Evolutionary conservation across 2,329 filamentous ascomycete species (phyloP), one percentile per base, ranked within the genome.

Genomic region (Colletotrichum camelliae): DNA sequence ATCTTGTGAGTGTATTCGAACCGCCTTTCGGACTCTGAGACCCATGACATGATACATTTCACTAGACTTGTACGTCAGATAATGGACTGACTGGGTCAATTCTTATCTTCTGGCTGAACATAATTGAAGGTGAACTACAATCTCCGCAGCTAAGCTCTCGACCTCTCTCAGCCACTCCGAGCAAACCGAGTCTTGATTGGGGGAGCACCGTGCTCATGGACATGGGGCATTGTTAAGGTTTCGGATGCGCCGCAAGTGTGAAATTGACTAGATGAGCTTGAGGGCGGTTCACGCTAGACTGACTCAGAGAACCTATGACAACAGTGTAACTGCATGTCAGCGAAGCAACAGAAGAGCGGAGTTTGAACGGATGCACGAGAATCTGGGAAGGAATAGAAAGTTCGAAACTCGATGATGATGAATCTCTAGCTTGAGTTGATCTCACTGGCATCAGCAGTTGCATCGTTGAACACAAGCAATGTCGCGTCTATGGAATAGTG

Each of bases 21-120:
- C 39, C 39, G 43, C 43, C n/a, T 48, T 18, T 48, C 43, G 18
- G 5, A 4, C 4, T 12, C 43, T 21, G 43, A 48, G 43, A 48
- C 8, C 18, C 39, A n/a, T n/a, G 10, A 48, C 18, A 12, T 18
- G 2, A 43, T 31, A 43, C 9, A 43, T 43, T 43, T 2, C 39
- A n/a, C 18, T n/a, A 5, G 39, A 43, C 0, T n/a, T 0, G 10
- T 0, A 0, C 18, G n/a, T n/a, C 10, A n/a, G 18, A 48, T n/a
- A 9, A 48, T 48, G 43, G 18, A 48, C 18, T n/a, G 43, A 18
- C 18, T n/a, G 9, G 1, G 43, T 48, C 5, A 12, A 4, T 5
- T 48, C 9, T n/a, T 18, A n/a, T 12, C 39, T 43, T 1, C 39
- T 43, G n/a, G 39, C 10, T 43, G 39, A 43, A 10, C 9, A 43